Evolutionary conservation across 768 basidiomycete species (phyloP).

Genomic region (Russula foetens): DNA sequence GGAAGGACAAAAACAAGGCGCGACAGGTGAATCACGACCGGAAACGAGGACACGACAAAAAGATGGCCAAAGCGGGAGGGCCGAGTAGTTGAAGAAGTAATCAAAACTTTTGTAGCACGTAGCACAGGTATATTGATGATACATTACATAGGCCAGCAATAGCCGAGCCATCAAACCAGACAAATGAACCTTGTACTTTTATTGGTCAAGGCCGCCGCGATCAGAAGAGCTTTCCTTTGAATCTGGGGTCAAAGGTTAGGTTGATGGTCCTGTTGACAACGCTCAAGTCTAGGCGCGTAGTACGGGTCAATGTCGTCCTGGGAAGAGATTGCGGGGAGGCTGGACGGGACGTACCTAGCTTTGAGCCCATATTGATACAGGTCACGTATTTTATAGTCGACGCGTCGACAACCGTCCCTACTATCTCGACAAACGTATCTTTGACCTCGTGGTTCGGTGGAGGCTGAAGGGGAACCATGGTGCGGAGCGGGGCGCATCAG

Average conservation of each 20-base stretch:
- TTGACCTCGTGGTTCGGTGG: conserved; percentile 35
- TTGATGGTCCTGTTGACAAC: conserved; percentile 55
- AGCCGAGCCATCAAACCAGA: background rate
- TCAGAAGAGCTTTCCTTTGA: conserved; percentile 41
- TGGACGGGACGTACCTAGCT: conserved; percentile 46
- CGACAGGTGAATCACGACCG: conserved; percentile 64
- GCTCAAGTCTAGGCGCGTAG: conserved; percentile 38
- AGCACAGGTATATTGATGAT: background rate
- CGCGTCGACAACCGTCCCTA: conserved; percentile 51
- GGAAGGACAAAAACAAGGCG: conserved; percentile 73
- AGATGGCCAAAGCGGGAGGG: conserved; percentile 62
- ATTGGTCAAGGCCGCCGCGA: background rate
- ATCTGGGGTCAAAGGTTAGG: conserved; percentile 51
- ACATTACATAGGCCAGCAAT: conserved; percentile 2
- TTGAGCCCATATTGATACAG: conserved; percentile 46
- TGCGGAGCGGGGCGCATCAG: background rate
- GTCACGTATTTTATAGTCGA: conserved; percentile 49
- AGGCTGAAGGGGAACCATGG: background rate
- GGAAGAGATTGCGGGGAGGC: background rate
- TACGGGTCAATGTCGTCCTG: background rate
- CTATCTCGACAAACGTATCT: conserved; percentile 52
- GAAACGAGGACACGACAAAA: conserved; percentile 83
- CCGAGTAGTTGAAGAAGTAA: conserved; percentile 12
- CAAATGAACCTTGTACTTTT: background rate
- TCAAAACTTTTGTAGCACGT: background rate